These are phyloP conservation scores for Trametes cinnabarina DNA, from an alignment of 768 basidiomycete species.

Conservation along the genomic window DNA sequence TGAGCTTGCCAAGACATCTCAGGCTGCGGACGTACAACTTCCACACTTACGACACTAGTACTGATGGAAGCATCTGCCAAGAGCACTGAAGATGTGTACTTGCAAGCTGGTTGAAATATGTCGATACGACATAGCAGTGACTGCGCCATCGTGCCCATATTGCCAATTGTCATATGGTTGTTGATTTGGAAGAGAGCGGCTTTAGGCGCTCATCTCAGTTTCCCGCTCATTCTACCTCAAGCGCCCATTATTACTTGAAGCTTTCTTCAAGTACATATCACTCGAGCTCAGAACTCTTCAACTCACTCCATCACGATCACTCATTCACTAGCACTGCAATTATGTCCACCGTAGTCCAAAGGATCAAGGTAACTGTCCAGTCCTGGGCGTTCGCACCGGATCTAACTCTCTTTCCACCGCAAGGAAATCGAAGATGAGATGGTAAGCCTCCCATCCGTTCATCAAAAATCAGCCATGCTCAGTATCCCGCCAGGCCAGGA, in stretches of 20 bases:
- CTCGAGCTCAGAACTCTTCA: neutral
- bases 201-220: neutral
- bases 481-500: conserved; percentile 67
- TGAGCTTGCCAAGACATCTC: no score
- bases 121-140: no score
- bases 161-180: no score
- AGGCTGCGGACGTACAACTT: no score
- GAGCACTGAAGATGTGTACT: no score
- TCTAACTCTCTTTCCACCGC: neutral
- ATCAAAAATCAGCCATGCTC: conserved; percentile 21
- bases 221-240: neutral
- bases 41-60: no score
- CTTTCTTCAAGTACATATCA: conserved; percentile 2
- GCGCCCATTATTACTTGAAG: neutral
- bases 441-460: conserved; percentile 48
- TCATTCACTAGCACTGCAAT: conserved; percentile 17
- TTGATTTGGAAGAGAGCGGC: no score
- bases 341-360: conserved; percentile 84
- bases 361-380: conserved; percentile 63
- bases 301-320: neutral
- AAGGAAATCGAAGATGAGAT: conserved; percentile 97
- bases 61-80: no score
- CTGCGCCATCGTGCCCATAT: no score
- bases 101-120: no score
- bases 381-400: neutral